phyloP scores from a whole-genome alignment of 2,329 filamentous ascomycete species.

The Sporothrix brasiliensis region DNA sequence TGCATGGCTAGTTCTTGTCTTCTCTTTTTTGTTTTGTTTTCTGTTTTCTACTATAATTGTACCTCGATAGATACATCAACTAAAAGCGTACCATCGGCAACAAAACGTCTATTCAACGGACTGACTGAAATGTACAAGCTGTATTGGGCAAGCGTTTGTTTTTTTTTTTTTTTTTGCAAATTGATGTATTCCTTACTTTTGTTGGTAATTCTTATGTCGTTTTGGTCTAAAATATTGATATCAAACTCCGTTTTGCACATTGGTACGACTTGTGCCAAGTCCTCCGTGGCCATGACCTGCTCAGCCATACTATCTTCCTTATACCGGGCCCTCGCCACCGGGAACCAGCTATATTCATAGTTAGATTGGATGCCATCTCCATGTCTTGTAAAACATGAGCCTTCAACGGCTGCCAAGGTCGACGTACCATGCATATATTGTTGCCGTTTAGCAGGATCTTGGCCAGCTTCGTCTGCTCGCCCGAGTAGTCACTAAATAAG shows the following conservation, averaged over 20 bases:
- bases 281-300: not conserved
- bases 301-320: slow-evolving; percentile 19
- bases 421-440: slow-evolving; percentile 95
- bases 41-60: not conserved
- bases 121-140: not conserved
- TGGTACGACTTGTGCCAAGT: not conserved
- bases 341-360: slow-evolving; percentile 65
- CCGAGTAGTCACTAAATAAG: slow-evolving; percentile 78
- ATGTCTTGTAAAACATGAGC: not conserved
- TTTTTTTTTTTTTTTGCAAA: not conserved
- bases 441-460: slow-evolving; percentile 98
- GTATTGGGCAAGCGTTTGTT: not conserved
- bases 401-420: too few relatives aligned
- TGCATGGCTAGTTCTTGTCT: not conserved
- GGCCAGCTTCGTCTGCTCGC: slow-evolving; percentile 81
- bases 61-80: slow-evolving; percentile 13
- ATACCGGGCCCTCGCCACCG: slow-evolving; percentile 70
- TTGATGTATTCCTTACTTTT: not conserved
- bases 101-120: not conserved
- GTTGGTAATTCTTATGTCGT: not conserved
- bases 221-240: not conserved
- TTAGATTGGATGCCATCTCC: slow-evolving; percentile 7
- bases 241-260: slow-evolving; percentile 9
- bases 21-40: not conserved
- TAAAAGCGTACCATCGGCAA: not conserved